Percentiles rank a stretch among this genome's conserved stretches.
These are phyloP conservation scores for Boletus rubropictus DNA, from an alignment of 768 basidiomycete species.

Conservation along the genomic window DNA sequence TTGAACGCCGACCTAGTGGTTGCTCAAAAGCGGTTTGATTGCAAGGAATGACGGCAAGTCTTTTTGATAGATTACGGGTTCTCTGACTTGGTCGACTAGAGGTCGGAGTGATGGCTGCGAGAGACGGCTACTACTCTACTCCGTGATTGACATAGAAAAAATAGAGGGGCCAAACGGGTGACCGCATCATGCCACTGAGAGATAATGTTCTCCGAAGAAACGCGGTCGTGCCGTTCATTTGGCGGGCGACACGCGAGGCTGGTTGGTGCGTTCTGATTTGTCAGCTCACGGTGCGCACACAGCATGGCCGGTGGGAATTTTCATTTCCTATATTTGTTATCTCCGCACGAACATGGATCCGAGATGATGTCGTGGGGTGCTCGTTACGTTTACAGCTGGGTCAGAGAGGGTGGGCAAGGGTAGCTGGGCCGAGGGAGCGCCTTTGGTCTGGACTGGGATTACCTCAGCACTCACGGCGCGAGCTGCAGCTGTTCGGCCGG, in stretches of 20 bases:
- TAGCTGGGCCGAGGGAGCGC: too few relatives aligned
- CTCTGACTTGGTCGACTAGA: too few relatives aligned
- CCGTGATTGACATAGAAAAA: neutral
- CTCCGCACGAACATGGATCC: conserved; percentile 15
- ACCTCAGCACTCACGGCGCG: neutral
- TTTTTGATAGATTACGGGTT: neutral
- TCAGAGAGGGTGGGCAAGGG: neutral
- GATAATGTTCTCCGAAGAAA: neutral
- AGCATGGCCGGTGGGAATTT: conserved; percentile 3
- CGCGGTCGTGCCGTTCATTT: conserved; percentile 8
- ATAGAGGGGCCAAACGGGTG: too few relatives aligned
- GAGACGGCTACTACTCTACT: neutral
- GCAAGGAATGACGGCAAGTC: neutral
- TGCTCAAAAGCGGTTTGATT: conserved; percentile 9
- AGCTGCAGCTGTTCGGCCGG: too few relatives aligned
- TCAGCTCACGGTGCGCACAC: conserved; percentile 3
- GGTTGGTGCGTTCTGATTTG: conserved; percentile 6
- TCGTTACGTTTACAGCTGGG: neutral
- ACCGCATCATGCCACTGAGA: neutral
- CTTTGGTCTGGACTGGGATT: neutral
- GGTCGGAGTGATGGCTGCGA: neutral
- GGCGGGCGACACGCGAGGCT: conserved; percentile 1
- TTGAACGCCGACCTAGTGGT: neutral
- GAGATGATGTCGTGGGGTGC: conserved; percentile 8
- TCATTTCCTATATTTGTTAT: conserved; percentile 18